A percentile compares a stretch with the other conserved stretches of the same genome.
These are phyloP conservation scores for Cladosporium sp. DNA, from an alignment of 2,329 filamentous ascomycete genomes.

Conservation along the genomic window DNA sequence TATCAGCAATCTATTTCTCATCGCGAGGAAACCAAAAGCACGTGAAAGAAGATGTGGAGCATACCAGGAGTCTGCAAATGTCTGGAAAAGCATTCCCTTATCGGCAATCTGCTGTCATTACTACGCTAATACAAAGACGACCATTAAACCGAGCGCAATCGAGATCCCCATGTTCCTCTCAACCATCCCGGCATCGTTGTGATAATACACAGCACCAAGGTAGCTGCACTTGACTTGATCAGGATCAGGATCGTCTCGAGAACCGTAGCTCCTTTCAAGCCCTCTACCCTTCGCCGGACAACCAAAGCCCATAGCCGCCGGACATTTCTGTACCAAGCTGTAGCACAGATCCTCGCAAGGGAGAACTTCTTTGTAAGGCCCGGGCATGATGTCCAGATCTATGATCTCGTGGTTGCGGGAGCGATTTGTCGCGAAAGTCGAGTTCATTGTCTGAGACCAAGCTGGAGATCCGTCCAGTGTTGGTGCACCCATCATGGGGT, in stretches of 20 bases:
- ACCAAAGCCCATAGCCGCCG: constrained; percentile 66
- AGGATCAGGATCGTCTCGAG: constrained; percentile 17
- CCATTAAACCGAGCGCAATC: neutral
- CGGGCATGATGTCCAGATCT: constrained; percentile 67
- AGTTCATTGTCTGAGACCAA: constrained; percentile 28
- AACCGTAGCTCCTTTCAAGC: constrained; percentile 50
- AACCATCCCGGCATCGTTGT: constrained; percentile 20
- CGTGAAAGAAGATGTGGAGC: too few relatives aligned
- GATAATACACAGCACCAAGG: constrained; percentile 33
- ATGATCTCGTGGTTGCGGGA: constrained; percentile 52
- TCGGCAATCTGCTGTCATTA: neutral
- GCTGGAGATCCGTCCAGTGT: constrained; percentile 27
- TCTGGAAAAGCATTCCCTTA: too few relatives aligned
- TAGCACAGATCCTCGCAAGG: constrained; percentile 89
- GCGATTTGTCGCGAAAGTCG: constrained; percentile 29
- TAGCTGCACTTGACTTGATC: constrained; percentile 32
- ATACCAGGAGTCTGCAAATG: too few relatives aligned
- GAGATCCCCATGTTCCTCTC: neutral
- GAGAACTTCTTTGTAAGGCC: constrained; percentile 89
- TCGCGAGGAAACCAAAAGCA: too few relatives aligned
- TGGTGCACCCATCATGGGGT: constrained; percentile 32
- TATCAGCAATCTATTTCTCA: too few relatives aligned
- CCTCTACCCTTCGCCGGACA: constrained; percentile 59
- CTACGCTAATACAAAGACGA: neutral
- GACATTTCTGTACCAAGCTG: constrained; percentile 78